A percentile compares a stretch with the other conserved stretches of the same genome.
Evolutionary conservation across 192 early-diverging fungal genomes (phyloP).

Genomic region (Fimicolochytrium jonesii): DNA sequence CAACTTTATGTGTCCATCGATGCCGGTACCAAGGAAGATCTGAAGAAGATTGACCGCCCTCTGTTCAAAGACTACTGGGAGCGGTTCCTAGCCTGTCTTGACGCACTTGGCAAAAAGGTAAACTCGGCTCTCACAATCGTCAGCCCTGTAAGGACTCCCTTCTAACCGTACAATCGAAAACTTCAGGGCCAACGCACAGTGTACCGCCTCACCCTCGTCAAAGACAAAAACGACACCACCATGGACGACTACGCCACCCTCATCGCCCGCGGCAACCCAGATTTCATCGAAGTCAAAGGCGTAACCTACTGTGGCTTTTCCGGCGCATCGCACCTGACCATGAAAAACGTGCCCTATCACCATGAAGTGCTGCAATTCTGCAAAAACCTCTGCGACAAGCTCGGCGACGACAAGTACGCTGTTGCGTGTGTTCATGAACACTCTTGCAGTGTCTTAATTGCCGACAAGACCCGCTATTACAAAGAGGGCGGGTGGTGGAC

Average conservation of each 20-base stretch:
- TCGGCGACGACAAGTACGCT: conserved; percentile 60
- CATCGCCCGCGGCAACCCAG: conserved; percentile 58
- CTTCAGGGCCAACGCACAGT: conserved; percentile 57
- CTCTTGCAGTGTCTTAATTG: conserved; percentile 64
- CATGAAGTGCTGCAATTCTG: conserved; percentile 66
- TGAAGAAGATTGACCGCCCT: conserved; percentile 73
- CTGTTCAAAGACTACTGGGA: conserved; percentile 77
- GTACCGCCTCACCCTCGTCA: conserved; percentile 69
- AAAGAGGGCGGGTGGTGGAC: conserved; percentile 66
- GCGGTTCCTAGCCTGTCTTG: conserved; percentile 61
- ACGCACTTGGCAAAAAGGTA: conserved; percentile 59
- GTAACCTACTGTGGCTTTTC: conserved; percentile 73
- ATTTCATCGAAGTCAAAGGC: conserved; percentile 74
- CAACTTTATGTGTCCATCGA: conserved; percentile 73
- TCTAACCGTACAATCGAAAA: no score
- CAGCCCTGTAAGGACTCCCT: no score
- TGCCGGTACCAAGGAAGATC: conserved; percentile 68
- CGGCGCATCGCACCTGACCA: conserved; percentile 60
- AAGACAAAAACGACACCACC: conserved; percentile 66
- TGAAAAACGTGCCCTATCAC: conserved; percentile 71
- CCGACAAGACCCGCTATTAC: conserved; percentile 59
- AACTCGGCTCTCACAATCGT: no score
- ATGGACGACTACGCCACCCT: conserved; percentile 63
- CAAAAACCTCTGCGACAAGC: conserved; percentile 44
- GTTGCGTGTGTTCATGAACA: conserved; percentile 68